Conservation (phyloP, 768 basidiomycete species). For the Mycena alexandri region DNA sequence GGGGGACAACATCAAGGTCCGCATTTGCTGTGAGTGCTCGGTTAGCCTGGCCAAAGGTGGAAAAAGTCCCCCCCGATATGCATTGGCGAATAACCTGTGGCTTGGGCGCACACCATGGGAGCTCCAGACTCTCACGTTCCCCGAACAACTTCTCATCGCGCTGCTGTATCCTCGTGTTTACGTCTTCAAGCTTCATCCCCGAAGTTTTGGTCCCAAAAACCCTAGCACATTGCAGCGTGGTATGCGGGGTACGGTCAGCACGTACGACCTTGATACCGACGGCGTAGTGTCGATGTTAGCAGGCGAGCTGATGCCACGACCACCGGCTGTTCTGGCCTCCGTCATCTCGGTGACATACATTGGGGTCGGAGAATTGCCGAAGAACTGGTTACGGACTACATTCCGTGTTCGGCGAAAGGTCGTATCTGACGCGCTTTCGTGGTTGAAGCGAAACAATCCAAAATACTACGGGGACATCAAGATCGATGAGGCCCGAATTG, state of each 20-base stretch:
- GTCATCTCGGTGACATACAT: constrained; percentile 53
- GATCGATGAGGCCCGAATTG: constrained; percentile 39
- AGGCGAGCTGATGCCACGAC: constrained; percentile 51
- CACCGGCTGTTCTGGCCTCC: constrained; percentile 44
- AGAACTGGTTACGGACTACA: constrained; percentile 42
- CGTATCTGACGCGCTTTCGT: constrained; percentile 48
- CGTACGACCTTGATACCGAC: constrained; percentile 43
- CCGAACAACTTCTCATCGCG: constrained; percentile 53
- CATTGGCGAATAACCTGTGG: constrained; percentile 52
- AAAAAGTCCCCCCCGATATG: not conserved
- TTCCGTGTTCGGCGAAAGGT: constrained; percentile 49
- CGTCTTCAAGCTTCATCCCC: constrained; percentile 53
- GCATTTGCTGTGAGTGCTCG: not conserved
- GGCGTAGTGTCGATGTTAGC: constrained; percentile 48
- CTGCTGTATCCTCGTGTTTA: constrained; percentile 48
- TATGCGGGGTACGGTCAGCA: constrained; percentile 52
- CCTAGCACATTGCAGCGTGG: constrained; percentile 39
- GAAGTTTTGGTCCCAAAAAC: not conserved
- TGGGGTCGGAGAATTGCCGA: constrained; percentile 45
- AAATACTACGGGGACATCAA: constrained; percentile 47
- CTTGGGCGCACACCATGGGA: constrained; percentile 49
- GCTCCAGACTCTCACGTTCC: constrained; percentile 46
- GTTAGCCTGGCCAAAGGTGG: not conserved
- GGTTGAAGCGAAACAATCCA: constrained; percentile 53
- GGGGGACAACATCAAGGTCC: not conserved